Evolutionary conservation across 345 rosid genomes (phyloP).

Genomic region (Mercurialis annua): DNA sequence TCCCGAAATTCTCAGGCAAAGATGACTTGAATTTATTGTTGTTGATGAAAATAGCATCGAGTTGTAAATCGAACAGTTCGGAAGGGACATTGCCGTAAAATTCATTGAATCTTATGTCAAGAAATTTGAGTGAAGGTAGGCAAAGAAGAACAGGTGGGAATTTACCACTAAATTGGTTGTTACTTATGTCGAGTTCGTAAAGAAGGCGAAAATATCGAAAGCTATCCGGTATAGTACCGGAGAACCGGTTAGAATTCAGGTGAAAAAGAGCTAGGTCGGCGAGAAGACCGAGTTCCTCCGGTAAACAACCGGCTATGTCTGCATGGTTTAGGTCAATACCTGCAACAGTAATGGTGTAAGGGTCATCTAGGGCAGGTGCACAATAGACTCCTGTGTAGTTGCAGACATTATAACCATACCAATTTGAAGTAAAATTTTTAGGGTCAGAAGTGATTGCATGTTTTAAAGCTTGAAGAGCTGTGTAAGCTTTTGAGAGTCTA

Average conservation of each 20-base stretch:
- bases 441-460: slow-evolving; percentile 67
- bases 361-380: slow-evolving; percentile 60
- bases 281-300: slow-evolving; percentile 69
- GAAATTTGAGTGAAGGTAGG: slow-evolving; percentile 68
- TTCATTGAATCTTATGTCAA: slow-evolving; percentile 67
- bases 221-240: slow-evolving; percentile 51
- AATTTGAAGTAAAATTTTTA: slow-evolving; percentile 50
- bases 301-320: slow-evolving; percentile 57
- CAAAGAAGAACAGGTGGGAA: slow-evolving; percentile 59
- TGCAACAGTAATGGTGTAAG: slow-evolving; percentile 55
- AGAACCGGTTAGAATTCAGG: slow-evolving; percentile 68
- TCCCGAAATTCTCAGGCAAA: slow-evolving; percentile 66
- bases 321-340: slow-evolving; percentile 86
- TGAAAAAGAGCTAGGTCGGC: slow-evolving; percentile 74
- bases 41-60: slow-evolving; percentile 83
- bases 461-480: slow-evolving; percentile 80
- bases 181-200: slow-evolving; percentile 72
- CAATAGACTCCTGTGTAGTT: slow-evolving; percentile 82
- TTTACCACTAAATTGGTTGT: slow-evolving; percentile 57
- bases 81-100: slow-evolving; percentile 59
- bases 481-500: slow-evolving; percentile 59
- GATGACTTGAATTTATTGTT: slow-evolving; percentile 66
- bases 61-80: slow-evolving; percentile 54
- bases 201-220: slow-evolving; percentile 47
- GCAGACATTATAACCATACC: slow-evolving; percentile 83